Conservation (phyloP, 208 protist species). For the Trypanosoma scelopori region DNA sequence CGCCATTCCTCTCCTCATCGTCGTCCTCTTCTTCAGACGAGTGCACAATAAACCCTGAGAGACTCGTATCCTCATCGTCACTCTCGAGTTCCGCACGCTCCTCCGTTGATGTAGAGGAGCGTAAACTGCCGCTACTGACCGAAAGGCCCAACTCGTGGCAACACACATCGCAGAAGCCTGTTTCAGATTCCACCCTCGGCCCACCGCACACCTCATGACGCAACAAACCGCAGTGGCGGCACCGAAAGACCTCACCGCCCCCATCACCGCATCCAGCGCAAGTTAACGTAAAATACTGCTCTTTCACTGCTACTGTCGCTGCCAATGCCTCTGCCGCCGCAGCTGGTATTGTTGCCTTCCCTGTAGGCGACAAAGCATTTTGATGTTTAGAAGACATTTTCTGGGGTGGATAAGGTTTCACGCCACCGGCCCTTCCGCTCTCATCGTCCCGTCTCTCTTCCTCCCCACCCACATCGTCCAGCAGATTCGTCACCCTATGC, state of each 20-base stretch:
- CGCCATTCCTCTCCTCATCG: background rate
- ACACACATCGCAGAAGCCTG: constrained; percentile 36
- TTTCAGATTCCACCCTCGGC: constrained; percentile 26
- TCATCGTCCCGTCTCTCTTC: no score
- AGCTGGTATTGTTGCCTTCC: background rate
- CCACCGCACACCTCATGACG: constrained; percentile 81
- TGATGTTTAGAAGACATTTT: no score
- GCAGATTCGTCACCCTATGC: no score
- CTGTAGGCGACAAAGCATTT: no score
- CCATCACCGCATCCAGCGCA: constrained; percentile 34
- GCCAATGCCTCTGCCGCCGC: background rate
- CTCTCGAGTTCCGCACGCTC: constrained; percentile 36
- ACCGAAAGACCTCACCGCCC: constrained; percentile 62
- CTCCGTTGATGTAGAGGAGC: constrained; percentile 68
- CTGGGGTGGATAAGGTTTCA: no score
- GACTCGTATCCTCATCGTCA: constrained; percentile 43
- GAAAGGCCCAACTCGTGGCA: constrained; percentile 24
- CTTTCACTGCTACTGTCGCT: background rate
- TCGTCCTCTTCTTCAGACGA: constrained; percentile 30
- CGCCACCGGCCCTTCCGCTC: no score
- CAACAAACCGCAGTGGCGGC: constrained; percentile 49
- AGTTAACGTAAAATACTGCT: constrained; percentile 1
- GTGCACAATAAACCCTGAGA: constrained; percentile 62
- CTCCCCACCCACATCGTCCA: no score
- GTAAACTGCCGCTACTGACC: constrained; percentile 32